phyloP scores from a whole-genome alignment of 768 basidiomycete species.

The Daedalea quercina region DNA sequence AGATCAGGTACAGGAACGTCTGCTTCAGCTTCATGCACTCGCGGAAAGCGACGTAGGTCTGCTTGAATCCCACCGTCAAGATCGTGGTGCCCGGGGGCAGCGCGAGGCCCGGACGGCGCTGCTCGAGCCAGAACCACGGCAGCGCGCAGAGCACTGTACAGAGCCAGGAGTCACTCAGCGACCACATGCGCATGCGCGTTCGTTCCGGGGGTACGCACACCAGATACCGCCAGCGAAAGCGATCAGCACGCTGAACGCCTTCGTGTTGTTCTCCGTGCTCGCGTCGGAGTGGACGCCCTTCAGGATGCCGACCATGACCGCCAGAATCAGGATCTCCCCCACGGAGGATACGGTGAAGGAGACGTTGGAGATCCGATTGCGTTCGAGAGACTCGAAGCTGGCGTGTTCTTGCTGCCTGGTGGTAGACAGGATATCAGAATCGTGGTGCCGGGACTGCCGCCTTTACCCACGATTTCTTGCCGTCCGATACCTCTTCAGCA shows the following conservation, averaged over 20 bases:
- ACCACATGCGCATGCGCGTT: no score
- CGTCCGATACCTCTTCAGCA: constrained; percentile 29
- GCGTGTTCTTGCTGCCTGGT: constrained; percentile 50
- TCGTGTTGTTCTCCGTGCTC: constrained; percentile 68
- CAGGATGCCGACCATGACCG: constrained; percentile 69
- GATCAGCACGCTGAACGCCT: constrained; percentile 68
- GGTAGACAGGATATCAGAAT: no score
- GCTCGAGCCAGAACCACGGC: constrained; percentile 71
- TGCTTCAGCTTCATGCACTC: constrained; percentile 67
- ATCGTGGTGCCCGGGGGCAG: constrained; percentile 50
- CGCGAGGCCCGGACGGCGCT: constrained; percentile 56
- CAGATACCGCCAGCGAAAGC: constrained; percentile 76
- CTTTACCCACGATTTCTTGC: constrained; percentile 44
- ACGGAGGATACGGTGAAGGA: constrained; percentile 65
- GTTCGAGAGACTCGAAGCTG: constrained; percentile 51
- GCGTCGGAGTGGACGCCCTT: constrained; percentile 54
- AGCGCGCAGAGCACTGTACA: constrained; percentile 53
- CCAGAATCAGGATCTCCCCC: constrained; percentile 65
- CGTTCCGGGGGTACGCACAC: constrained; percentile 30
- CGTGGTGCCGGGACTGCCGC: no score
- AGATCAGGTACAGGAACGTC: constrained; percentile 66
- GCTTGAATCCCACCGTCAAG: constrained; percentile 61
- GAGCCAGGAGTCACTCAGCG: not conserved
- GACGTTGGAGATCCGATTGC: constrained; percentile 71
- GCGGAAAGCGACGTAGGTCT: constrained; percentile 52